phyloP scores from a whole-genome alignment of 108 stramenopile genomes.

The Stephanodiscus triporus region DNA sequence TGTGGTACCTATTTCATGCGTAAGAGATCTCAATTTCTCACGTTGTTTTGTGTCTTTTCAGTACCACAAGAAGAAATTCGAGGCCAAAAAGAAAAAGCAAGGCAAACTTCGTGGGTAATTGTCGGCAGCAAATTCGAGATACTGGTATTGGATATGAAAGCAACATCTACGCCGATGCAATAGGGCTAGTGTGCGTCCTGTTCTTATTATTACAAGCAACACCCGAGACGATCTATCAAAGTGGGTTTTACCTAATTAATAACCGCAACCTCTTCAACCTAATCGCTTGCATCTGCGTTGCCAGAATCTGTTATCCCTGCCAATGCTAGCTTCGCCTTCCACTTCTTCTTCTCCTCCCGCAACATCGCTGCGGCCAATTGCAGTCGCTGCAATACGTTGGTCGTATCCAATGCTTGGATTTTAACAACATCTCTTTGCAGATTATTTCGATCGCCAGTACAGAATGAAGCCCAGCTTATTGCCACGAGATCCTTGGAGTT shows the following conservation, averaged over 20 bases:
- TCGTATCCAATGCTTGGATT: conserved; percentile 73
- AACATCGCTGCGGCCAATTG: conserved; percentile 73
- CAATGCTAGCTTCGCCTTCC: conserved; percentile 59
- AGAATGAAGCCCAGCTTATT: conserved; percentile 83
- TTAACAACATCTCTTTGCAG: conserved; percentile 47
- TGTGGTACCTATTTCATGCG: not conserved
- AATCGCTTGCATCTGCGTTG: not conserved
- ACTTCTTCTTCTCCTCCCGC: conserved; percentile 59
- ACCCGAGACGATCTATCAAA: not conserved
- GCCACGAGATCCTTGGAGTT: conserved; percentile 75
- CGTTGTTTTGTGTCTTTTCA: not conserved
- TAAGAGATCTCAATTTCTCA: not conserved
- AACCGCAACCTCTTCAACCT: not conserved
- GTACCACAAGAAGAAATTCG: conserved; percentile 86
- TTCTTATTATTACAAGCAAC: not conserved
- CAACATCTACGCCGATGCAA: too few species aligned
- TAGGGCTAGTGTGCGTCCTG: not conserved
- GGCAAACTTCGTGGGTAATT: conserved; percentile 64
- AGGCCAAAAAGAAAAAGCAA: conserved; percentile 88
- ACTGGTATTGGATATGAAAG: too few species aligned
- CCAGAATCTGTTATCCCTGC: conserved; percentile 39
- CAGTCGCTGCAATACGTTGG: conserved; percentile 63
- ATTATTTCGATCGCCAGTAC: conserved; percentile 58
- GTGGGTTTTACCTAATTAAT: not conserved
- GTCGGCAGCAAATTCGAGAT: not conserved